Conservation (phyloP, 164 flowering plant genomes). For the Berberis vulgaris region DNA sequence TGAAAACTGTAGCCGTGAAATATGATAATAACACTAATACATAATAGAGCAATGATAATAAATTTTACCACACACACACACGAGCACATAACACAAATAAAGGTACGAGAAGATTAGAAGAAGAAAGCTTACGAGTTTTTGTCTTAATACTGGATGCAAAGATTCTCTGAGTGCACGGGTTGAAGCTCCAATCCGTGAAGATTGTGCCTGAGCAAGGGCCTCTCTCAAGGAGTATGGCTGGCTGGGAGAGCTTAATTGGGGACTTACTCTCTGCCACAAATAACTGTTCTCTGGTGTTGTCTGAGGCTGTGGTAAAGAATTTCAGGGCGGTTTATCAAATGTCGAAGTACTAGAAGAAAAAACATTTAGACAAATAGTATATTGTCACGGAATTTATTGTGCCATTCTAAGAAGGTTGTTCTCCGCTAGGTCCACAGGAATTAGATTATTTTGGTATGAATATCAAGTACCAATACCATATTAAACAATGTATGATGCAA, state of each 20-base stretch:
- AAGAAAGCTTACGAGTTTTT: slow-evolving; percentile 59
- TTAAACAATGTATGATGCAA: no score
- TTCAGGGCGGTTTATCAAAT: not conserved
- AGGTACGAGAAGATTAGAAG: not conserved
- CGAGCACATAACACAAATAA: no score
- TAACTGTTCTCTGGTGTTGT: slow-evolving; percentile 89
- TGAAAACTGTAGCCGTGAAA: no score
- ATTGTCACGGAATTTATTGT: not conserved
- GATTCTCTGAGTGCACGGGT: slow-evolving; percentile 94
- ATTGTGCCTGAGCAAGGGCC: slow-evolving; percentile 99
- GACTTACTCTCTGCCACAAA: slow-evolving; percentile 89
- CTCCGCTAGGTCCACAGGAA: not conserved
- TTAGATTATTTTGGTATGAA: not conserved
- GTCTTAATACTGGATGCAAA: slow-evolving; percentile 90
- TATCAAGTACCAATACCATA: no score
- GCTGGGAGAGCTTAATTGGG: slow-evolving; percentile 94
- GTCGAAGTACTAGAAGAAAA: not conserved
- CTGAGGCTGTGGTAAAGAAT: slow-evolving; percentile 54
- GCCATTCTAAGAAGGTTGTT: no score
- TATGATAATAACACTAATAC: no score
- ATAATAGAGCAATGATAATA: no score
- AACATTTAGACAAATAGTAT: not conserved
- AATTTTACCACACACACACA: no score
- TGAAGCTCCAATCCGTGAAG: slow-evolving; percentile 95
- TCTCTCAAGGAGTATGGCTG: slow-evolving; percentile 98